Evolutionary conservation across 768 basidiomycete species (phyloP).

Genomic region (Boletus subcaerulescens): DNA sequence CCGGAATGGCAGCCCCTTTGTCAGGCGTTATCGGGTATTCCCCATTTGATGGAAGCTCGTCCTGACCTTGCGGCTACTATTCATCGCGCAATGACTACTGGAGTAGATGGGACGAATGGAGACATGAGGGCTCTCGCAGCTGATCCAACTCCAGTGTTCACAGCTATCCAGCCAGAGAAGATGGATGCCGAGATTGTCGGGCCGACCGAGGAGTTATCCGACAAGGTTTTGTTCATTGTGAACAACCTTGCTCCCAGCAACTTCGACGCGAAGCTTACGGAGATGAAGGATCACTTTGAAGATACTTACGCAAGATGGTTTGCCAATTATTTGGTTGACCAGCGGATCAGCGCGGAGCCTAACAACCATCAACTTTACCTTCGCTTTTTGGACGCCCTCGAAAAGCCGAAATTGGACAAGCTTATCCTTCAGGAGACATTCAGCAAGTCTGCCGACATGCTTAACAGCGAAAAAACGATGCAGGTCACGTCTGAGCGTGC

Average conservation of each 20-base stretch:
- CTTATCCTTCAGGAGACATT: conserved; percentile 94
- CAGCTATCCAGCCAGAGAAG: conserved; percentile 70
- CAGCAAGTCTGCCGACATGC: conserved; percentile 75
- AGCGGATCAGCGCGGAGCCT: conserved; percentile 92
- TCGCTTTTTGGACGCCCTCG: conserved; percentile 85
- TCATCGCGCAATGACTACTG: conserved; percentile 62
- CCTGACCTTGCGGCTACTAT: conserved; percentile 76
- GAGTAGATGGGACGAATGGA: conserved; percentile 43
- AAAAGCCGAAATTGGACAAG: conserved; percentile 60
- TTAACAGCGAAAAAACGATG: conserved; percentile 91
- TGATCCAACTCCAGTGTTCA: conserved; percentile 62
- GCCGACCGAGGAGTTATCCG: conserved; percentile 85
- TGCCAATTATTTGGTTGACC: conserved; percentile 95
- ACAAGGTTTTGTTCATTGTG: conserved; percentile 95
- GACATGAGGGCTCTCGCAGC: conserved; percentile 36
- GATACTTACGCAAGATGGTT: conserved; percentile 92
- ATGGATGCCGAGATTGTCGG: conserved; percentile 58
- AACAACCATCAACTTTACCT: conserved; percentile 97
- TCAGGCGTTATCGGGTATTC: conserved; percentile 81
- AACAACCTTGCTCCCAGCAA: conserved; percentile 96
- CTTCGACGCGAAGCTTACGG: conserved; percentile 81
- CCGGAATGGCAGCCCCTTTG: conserved; percentile 93
- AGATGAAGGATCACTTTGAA: conserved; percentile 83
- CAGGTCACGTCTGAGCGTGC: conserved; percentile 82
- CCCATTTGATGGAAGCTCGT: conserved; percentile 79